Percentiles rank a stretch among this genome's conserved stretches.
phyloP scores from a whole-genome alignment of 352 stramenopile species.

The Plasmopara muralis region DNA sequence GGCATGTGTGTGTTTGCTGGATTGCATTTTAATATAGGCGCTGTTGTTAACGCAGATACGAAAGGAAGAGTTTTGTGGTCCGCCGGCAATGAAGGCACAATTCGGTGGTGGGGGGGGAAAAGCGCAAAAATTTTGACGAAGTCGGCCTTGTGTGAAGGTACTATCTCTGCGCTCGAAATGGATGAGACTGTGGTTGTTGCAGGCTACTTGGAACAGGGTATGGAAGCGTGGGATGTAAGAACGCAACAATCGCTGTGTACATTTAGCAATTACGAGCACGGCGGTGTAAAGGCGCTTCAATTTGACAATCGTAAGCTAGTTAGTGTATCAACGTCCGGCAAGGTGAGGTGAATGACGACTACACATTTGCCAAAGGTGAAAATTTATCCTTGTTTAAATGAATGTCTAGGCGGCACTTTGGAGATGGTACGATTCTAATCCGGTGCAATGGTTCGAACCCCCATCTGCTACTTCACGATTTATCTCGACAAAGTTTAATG shows the following conservation, averaged over 20 bases:
- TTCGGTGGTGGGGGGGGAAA: conserved; percentile 86
- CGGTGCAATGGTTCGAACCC: conserved; percentile 64
- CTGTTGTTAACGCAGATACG: conserved; percentile 76
- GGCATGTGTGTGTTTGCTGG: no score
- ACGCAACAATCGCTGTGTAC: conserved; percentile 82
- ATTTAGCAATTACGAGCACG: conserved; percentile 70
- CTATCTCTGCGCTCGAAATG: conserved; percentile 80
- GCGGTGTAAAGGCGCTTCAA: conserved; percentile 64
- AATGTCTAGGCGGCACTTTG: conserved; percentile 58
- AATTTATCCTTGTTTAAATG: background rate
- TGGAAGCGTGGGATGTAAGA: conserved; percentile 85
- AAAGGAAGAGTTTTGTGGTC: conserved; percentile 84
- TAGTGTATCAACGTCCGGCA: conserved; percentile 64
- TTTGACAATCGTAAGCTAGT: conserved; percentile 87
- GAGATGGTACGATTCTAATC: conserved; percentile 80
- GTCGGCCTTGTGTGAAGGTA: conserved; percentile 67
- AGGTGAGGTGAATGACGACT: conserved; percentile 28
- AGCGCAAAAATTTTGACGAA: conserved; percentile 82
- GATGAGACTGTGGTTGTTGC: conserved; percentile 85
- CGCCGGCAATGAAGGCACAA: conserved; percentile 67
- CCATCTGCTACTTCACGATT: conserved; percentile 45
- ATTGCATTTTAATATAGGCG: conserved; percentile 27
- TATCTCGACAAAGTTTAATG: conserved; percentile 66
- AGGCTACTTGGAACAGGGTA: conserved; percentile 72
- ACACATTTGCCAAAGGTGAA: background rate